A percentile compares a stretch with the other conserved stretches of the same genome.
Conservation (phyloP, 2,329 filamentous ascomycete genomes). For the Pseudopyricularia cyperi region DNA sequence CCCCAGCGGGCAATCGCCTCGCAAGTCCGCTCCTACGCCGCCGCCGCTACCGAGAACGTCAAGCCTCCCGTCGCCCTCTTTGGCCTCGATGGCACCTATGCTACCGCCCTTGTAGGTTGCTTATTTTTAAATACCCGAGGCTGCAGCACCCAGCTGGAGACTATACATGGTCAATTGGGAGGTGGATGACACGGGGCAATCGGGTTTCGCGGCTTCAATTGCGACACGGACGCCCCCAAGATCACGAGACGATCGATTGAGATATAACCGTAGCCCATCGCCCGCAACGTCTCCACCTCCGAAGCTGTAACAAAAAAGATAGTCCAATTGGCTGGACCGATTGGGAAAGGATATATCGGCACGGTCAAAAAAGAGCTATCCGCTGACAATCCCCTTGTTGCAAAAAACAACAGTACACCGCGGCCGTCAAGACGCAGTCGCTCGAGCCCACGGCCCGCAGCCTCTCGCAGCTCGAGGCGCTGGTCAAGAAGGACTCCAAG, state of each 20-base stretch:
- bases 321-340: not conserved
- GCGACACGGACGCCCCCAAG: not conserved
- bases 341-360: not conserved
- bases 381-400: not conserved
- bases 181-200: too few relatives aligned
- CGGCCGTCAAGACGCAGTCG: conserved; percentile 72
- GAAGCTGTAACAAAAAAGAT: not conserved
- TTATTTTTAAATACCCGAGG: not conserved
- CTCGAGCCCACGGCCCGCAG: conserved; percentile 80
- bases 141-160: not conserved
- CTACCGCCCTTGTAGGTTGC: conserved; percentile 88
- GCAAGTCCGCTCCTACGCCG: conserved; percentile 65
- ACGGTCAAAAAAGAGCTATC: not conserved
- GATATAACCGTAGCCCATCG: not conserved
- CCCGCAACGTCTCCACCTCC: not conserved
- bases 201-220: not conserved
- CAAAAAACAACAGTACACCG: conserved; percentile 62
- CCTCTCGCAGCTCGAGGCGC: conserved; percentile 53
- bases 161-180: too few relatives aligned
- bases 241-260: not conserved
- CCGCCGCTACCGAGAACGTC: conserved; percentile 48
- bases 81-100: conserved; percentile 96
- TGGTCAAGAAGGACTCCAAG: conserved; percentile 75
- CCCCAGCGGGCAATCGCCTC: conserved; percentile 46
- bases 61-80: conserved; percentile 86